Conservation (phyloP, 345 rosid species). For the Cardamine occulta region DNA sequence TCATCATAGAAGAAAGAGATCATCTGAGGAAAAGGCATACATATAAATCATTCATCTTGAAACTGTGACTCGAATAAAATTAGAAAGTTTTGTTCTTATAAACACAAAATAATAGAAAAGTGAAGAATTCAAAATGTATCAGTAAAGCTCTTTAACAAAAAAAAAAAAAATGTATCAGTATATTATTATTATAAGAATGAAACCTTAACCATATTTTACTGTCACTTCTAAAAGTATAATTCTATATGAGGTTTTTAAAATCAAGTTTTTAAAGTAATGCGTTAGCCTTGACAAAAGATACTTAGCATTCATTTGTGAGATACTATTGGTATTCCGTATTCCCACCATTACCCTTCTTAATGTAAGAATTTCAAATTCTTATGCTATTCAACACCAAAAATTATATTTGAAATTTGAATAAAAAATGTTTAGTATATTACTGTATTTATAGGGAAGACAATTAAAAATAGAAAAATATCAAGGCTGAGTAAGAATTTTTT, state of each 20-base stretch:
- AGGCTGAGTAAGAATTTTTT: neutral
- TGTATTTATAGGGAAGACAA: neutral
- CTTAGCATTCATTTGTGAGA: neutral
- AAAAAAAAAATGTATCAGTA: no score
- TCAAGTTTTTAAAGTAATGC: neutral
- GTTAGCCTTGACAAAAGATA: neutral
- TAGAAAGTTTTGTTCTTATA: constrained; percentile 4
- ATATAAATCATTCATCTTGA: constrained; percentile 25
- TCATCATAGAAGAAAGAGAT: constrained; percentile 30
- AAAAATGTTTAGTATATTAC: neutral
- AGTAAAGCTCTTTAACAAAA: no score
- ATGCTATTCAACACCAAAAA: neutral
- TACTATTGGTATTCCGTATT: neutral
- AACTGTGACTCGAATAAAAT: neutral
- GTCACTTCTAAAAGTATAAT: neutral
- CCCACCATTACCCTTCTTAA: neutral
- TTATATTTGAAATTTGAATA: neutral
- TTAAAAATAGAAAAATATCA: neutral
- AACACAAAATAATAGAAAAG: neutral
- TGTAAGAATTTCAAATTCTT: neutral
- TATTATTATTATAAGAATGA: neutral
- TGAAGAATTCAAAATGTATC: neutral
- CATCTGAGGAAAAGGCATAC: neutral
- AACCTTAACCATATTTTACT: neutral
- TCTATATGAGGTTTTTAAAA: neutral